These are phyloP conservation scores for Colletotrichum chrysophilum DNA, from an alignment of 2,329 filamentous ascomycete genomes.

Conservation along the genomic window DNA sequence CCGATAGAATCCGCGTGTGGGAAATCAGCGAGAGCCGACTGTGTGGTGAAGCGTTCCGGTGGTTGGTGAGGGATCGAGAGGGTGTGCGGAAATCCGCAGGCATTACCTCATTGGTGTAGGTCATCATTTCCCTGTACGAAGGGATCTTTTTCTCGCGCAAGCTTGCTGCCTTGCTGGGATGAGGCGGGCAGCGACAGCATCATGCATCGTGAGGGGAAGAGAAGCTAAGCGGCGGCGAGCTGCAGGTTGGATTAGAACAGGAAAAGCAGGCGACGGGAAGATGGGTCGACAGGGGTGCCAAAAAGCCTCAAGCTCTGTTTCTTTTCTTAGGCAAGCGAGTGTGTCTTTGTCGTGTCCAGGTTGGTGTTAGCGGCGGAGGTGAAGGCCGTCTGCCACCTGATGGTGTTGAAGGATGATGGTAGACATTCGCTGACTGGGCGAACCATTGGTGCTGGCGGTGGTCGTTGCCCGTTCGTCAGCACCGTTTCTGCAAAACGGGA, in stretches of 20 bases:
- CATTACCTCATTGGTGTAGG: not conserved
- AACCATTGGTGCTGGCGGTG: not conserved
- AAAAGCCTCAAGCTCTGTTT: conserved; percentile 5
- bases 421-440: not conserved
- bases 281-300: not conserved
- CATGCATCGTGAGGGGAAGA: conserved; percentile 1
- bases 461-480: not conserved
- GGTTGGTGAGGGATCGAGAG: not conserved
- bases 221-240: not conserved
- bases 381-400: not conserved
- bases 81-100: not conserved
- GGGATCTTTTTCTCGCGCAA: not conserved
- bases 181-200: not conserved
- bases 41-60: not conserved
- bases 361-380: not conserved
- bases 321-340: conserved; percentile 2
- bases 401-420: too few species aligned
- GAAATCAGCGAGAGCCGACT: not conserved
- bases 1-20: not conserved
- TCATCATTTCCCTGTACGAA: not conserved
- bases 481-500: not conserved
- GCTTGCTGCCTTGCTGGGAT: not conserved
- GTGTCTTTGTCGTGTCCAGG: not conserved
- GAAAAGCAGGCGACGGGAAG: not conserved
- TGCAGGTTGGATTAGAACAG: not conserved